Base-by-base conservation (phyloP, 2,329 filamentous ascomycete species). In the Neobulgaria alba region DNA sequence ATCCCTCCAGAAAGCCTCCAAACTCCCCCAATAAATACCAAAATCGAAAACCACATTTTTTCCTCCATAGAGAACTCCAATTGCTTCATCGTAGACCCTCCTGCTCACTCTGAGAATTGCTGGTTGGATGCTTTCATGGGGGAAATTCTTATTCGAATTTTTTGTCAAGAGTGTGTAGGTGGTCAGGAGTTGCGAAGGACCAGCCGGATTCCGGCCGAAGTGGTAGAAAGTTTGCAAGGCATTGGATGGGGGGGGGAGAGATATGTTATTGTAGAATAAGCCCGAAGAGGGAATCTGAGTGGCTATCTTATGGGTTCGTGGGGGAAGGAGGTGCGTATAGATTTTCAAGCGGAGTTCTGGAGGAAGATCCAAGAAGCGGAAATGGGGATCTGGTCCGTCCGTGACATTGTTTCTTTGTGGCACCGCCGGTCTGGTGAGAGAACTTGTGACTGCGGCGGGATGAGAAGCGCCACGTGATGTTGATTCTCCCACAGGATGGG, bases 271-370 rank as follows among this genome's bases (percentile, higher is more conserved):
- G 38, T 48, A 57, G 36, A 49, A 57, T 35, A 39, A 52, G 15
- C 55, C 54, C n/a, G 52, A 53, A 17, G 50, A 39, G 1, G 52
- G 54, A 19, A 53, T 43, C 33, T 56, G 52, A 14, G 52, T 57
- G 10, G 48, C 43, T 12, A 58, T 55, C 14, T 39, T 56, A 37
- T 58, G 56, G 10, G 36, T 39, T 3, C 53, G 46, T 9, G 53
- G 32, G 15, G 56, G 55, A 5, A 58, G 48, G 17, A 58, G 46
- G 19, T 49, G 43, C 2, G 18, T 33, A 36, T 57, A 57, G 18
- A 58, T 53, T 38, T 54, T 54, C 0, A 57, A 45, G 3, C 56
- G 52, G n/a, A 57, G 37, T 39, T 57, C 56, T 1, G 53, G 29
- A 1, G 56, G 56, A 4, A 58, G 42, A 26, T 42, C 42, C 9